Evolutionary conservation across 164 flowering plant species (phyloP).

Genomic region (Nymphaea thermarum): DNA sequence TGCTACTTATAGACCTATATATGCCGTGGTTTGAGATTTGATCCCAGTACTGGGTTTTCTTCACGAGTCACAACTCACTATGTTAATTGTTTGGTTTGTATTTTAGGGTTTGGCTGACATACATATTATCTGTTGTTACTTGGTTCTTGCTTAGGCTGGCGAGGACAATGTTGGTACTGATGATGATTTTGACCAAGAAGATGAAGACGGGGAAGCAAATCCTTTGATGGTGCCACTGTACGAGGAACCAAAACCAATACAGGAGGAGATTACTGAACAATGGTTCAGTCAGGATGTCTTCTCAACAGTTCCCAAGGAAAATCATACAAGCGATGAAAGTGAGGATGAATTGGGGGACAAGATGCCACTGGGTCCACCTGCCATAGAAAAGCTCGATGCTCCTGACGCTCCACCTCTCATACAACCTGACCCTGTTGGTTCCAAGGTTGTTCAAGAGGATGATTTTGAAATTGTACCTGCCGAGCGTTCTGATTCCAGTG

Average conservation of each 20-base stretch:
- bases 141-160: constrained; percentile 7
- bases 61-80: too few species aligned
- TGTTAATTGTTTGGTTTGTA: too few species aligned
- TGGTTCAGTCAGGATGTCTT: constrained; percentile 95
- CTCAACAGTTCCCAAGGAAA: constrained; percentile 47
- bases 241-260: constrained; percentile 40
- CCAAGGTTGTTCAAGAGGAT: constrained; percentile 19
- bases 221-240: constrained; percentile 71
- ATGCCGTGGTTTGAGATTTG: too few species aligned
- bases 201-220: constrained; percentile 45
- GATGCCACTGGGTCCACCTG: constrained; percentile 10
- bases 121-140: background rate
- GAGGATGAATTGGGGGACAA: constrained; percentile 63
- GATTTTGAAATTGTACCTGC: constrained; percentile 90
- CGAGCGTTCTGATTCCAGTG: constrained; percentile 64
- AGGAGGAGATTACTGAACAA: constrained; percentile 51
- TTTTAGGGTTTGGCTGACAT: too few species aligned
- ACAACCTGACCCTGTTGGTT: background rate
- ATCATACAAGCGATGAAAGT: constrained; percentile 26
- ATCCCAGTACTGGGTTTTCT: too few species aligned
- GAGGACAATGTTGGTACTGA: constrained; percentile 29
- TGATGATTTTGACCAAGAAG: constrained; percentile 61
- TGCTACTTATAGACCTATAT: too few species aligned
- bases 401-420: background rate
- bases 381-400: constrained; percentile 10